Conservation (phyloP, 176 grass and related monocot species). For the Bonia amplexicaulis region DNA sequence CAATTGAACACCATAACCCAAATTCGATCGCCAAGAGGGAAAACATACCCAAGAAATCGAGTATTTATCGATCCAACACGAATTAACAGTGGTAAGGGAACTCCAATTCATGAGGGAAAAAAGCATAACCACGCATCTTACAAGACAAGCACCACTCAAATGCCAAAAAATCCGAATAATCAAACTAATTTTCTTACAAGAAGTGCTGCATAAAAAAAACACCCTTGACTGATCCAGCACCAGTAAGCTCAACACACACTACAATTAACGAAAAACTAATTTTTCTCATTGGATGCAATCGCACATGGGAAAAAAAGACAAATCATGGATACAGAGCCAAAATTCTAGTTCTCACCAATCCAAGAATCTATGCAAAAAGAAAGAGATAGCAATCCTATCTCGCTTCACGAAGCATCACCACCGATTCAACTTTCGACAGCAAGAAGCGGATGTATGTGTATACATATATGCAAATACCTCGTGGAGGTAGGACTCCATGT, state of each 20-base stretch:
- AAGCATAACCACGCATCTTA: background rate
- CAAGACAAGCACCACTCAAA: background rate
- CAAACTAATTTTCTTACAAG: background rate
- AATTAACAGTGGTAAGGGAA: background rate
- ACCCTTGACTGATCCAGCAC: background rate
- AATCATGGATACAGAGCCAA: background rate
- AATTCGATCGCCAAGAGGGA: background rate
- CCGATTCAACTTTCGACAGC: background rate
- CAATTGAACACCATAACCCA: background rate
- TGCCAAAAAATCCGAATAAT: background rate
- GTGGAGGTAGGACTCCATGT: conserved; percentile 67
- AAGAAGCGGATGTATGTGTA: background rate
- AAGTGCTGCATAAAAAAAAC: background rate
- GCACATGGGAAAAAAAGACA: no score
- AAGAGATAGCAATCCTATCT: background rate
- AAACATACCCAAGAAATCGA: background rate
- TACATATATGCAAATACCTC: conserved; percentile 43
- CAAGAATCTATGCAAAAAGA: background rate
- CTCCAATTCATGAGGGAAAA: background rate
- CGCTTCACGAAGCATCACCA: background rate
- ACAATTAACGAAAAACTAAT: background rate
- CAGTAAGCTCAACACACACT: background rate
- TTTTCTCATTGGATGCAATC: background rate
- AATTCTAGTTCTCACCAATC: background rate
- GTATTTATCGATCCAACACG: background rate